Evolutionary conservation across 2,329 filamentous ascomycete species (phyloP), one percentile per base, ranked within the genome.

Genomic region (Aspergillus sp.): DNA sequence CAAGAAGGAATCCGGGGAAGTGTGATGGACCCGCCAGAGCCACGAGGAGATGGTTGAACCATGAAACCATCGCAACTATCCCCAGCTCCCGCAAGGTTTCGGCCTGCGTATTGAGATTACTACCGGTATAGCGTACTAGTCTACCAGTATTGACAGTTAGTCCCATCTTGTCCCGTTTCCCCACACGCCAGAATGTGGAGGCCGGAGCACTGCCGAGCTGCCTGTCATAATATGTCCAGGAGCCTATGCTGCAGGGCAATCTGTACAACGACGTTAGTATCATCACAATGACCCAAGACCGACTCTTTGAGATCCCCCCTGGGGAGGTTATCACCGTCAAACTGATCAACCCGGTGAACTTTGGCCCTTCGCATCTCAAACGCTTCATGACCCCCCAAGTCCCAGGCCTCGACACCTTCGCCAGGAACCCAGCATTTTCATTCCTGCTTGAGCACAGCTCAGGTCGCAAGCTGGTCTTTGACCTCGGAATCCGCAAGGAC

Each of bases 401-500:
- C 5, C 54, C 54, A 9, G 54, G 54, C 7, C 46, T 56, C 12
- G 47, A 51, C 8, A 51, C 47, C 4, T 51, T 51, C 20, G 47
- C 54, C 8, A 27, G 47, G 2, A 51, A 51, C 19, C 54, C 46
- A 15, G 47, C 54, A 6, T 46, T 51, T 17, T 56, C 47, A 13
- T 56, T 56, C n/a, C 40, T 56, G 30, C 24, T 56, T 4, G 54
- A 56, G 20, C 54, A 56, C 48, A 9, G 27, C 2, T 56, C 54
- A 2, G 54, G 54, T 13, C 54, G 54, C 19, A 56, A 56, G 30
- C 40, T 56, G 17, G 47, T 71, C 0, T 74, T 72, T 55, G 71
- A 75, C 48, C 63, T 75, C 4, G 69, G 70, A 2, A 60, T 73
- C 12, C 68, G 68, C 48, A 70, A 68, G 24, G 70, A 71, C 39